Base-by-base conservation (phyloP, 306 rosid genomes). In the Potentilla sterilis region DNA sequence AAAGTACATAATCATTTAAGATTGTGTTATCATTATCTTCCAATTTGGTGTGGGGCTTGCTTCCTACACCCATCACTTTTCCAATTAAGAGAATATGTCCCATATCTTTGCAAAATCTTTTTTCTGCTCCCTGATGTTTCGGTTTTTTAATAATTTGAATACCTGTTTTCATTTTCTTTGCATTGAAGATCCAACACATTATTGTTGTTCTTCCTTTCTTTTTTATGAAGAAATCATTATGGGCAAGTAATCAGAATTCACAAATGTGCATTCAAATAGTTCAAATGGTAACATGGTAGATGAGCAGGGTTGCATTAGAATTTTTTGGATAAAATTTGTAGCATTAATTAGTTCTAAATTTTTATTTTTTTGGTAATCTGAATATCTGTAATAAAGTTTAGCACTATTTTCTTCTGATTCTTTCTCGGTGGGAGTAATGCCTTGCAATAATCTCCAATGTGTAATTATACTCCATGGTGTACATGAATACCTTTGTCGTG, bases 1-100 rank as follows among this genome's bases (percentile, higher is more conserved):
- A 70, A 77, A 67, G 73, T 35, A 6, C 52, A 67, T 19, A 47
- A 67, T 75, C 73, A 28, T 70, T 77, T 71, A 67, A 82, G 83
- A 74, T 70, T 66, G 68, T 34, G 63, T 77, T 66, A 73, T 73
- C 54, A 58, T 58, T 38, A 22, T 63, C 77, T 62, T 73, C 64
- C 55, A 58, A 47, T 73, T 46, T 73, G 54, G 28, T 11, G 49
- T 67, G 54, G 68, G 67, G 67, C 43, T 34, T 62, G 42, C 34
- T 55, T 72, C 24, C 67, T 57, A 38, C 52, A 22, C 38, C 65
- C 59, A 24, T 72, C 76, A 73, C 77, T 73, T 73, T 73, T 58
- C 28, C 4, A 18, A 58, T 14, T 43, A 73, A 58, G 77, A 64
- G 77, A 73, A 64, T 37, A 34, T 62, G 67, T 6, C 12, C 21